Conservation (phyloP, 768 basidiomycete genomes). For the Rossbeevera mucosa region DNA sequence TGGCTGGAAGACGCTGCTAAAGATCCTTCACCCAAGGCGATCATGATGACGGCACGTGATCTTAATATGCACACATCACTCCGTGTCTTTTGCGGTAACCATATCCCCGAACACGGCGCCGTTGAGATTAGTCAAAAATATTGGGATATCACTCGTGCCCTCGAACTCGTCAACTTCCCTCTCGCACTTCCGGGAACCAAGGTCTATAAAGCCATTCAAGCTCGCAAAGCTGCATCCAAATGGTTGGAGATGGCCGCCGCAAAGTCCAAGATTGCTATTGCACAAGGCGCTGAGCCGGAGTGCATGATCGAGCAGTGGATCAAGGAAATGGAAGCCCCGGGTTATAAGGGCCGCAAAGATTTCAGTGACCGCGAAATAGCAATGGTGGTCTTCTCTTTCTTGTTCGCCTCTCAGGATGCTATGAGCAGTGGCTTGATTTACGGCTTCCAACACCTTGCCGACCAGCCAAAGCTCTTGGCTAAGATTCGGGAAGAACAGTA, state of each 20-base stretch:
- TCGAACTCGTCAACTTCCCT: conserved; percentile 99
- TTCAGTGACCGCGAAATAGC: conserved; percentile 95
- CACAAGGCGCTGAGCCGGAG: conserved; percentile 68
- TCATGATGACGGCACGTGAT: conserved; percentile 90
- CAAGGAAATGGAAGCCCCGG: conserved; percentile 57
- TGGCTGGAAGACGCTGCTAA: conserved; percentile 65
- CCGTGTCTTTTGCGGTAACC: conserved; percentile 88
- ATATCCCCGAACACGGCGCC: conserved; percentile 78
- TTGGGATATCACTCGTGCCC: conserved; percentile 91
- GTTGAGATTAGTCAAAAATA: conserved; percentile 87
- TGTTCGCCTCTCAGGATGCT: conserved; percentile 95
- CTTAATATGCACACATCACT: conserved; percentile 98
- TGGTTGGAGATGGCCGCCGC: conserved; percentile 77
- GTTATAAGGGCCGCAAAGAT: conserved; percentile 71
- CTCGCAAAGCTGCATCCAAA: conserved; percentile 78
- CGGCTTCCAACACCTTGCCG: conserved; percentile 93
- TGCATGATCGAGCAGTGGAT: conserved; percentile 97
- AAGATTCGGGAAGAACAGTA: conserved; percentile 93
- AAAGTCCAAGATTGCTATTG: conserved; percentile 78
- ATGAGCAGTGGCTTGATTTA: conserved; percentile 97
- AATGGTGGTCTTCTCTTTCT: conserved; percentile 93
- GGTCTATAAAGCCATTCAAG: conserved; percentile 88
- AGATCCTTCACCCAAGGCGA: conserved; percentile 46
- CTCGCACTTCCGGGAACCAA: conserved; percentile 94
- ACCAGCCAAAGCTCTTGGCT: conserved; percentile 81